Percentiles rank a stretch among this genome's conserved stretches.
These are phyloP conservation scores for Tarenaya hassleriana DNA, from an alignment of 345 rosid genomes.

Conservation along the genomic window DNA sequence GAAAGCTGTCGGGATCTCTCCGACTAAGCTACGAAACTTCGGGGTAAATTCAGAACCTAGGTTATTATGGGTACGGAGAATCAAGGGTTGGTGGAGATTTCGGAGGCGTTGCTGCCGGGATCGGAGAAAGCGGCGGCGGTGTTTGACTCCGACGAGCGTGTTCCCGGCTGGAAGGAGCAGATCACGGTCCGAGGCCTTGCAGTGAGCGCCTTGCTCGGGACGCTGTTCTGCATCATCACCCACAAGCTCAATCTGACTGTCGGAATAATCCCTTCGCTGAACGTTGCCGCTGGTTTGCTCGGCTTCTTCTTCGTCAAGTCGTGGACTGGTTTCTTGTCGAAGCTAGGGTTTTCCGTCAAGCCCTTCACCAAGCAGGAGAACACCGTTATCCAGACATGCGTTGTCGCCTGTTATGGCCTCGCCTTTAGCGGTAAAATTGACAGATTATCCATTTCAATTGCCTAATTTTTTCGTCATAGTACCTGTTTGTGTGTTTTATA, in stretches of 20 bases:
- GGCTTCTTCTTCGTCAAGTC: conserved; percentile 92
- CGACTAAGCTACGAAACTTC: too few species aligned
- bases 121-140: conserved; percentile 21
- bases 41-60: too few species aligned
- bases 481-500: too few species aligned
- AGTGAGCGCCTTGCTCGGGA: conserved; percentile 64
- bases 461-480: too few species aligned
- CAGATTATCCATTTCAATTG: not conserved
- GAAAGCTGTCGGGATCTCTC: too few species aligned
- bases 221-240: conserved; percentile 78
- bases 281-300: conserved; percentile 88
- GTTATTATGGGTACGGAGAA: conserved; percentile 57
- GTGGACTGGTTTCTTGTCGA: conserved; percentile 65
- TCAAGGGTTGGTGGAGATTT: conserved; percentile 34
- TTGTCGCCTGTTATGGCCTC: conserved; percentile 95
- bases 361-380: conserved; percentile 92
- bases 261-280: conserved; percentile 82
- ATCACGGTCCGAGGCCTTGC: conserved; percentile 69
- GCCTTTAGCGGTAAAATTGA: conserved; percentile 57
- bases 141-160: conserved; percentile 26
- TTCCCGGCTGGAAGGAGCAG: conserved; percentile 93
- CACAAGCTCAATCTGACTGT: conserved; percentile 88
- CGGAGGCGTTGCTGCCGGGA: conserved; percentile 41
- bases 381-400: conserved; percentile 89
- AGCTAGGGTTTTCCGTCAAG: conserved; percentile 48